Evolutionary conservation across 2,329 filamentous ascomycete species (phyloP).

Genomic region (Aspergillus novofumigatus): DNA sequence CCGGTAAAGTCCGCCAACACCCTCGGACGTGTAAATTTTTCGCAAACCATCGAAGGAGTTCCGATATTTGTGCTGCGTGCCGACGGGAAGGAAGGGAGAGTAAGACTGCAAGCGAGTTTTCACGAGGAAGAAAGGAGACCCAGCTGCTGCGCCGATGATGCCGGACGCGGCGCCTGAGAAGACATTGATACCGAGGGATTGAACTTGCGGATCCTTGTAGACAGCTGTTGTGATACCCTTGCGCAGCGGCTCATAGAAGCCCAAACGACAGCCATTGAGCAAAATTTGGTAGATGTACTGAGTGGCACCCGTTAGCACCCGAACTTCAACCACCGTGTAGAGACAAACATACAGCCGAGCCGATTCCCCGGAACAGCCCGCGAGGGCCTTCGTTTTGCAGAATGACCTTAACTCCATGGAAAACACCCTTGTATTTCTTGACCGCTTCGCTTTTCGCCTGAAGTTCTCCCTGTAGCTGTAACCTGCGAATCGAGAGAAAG

Average conservation of each 20-base stretch:
- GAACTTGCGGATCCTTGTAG: conserved; percentile 67
- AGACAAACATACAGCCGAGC: conserved; percentile 61
- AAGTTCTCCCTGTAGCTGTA: conserved; percentile 95
- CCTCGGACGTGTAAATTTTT: conserved; percentile 75
- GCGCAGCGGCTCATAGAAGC: conserved; percentile 96
- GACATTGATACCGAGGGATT: conserved; percentile 88
- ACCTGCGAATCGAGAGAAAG: conserved; percentile 46
- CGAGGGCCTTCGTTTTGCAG: conserved; percentile 81
- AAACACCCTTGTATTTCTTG: conserved; percentile 82
- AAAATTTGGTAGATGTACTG: conserved; percentile 93
- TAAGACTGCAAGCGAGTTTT: conserved; percentile 95
- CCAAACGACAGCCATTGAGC: conserved; percentile 91
- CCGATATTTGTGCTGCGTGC: conserved; percentile 91
- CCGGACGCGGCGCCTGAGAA: conserved; percentile 86
- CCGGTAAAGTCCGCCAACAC: conserved; percentile 76
- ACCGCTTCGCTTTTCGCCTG: conserved; percentile 80
- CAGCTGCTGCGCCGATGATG: conserved; percentile 84
- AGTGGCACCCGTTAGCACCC: conserved; percentile 6
- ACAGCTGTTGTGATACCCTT: conserved; percentile 64
- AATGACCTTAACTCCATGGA: conserved; percentile 89
- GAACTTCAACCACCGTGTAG: neutral
- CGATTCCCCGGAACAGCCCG: conserved; percentile 83
- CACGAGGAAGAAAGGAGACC: conserved; percentile 94
- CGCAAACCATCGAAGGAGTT: conserved; percentile 78
- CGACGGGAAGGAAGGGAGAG: conserved; percentile 87